Conservation (phyloP, 345 rosid genomes). For the Dipteronia dyeriana region DNA sequence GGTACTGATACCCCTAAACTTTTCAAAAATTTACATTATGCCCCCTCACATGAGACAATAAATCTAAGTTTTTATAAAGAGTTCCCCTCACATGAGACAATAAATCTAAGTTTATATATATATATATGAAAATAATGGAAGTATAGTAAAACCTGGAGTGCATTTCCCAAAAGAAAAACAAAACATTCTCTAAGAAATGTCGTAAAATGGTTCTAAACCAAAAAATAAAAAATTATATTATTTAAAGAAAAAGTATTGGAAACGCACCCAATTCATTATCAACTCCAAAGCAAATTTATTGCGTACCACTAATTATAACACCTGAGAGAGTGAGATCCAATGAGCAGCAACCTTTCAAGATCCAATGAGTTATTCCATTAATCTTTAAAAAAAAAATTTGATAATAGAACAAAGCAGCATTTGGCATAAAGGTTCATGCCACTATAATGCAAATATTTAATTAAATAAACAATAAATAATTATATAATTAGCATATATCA, state of each 20-base stretch:
- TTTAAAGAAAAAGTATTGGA: background rate
- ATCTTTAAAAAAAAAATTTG: no score
- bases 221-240: no score
- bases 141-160: no score
- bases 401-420: background rate
- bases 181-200: background rate
- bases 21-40: no score
- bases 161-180: no score
- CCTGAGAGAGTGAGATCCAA: background rate
- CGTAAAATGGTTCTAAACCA: no score
- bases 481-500: constrained; percentile 8
- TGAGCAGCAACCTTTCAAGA: background rate
- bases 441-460: background rate
- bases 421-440: background rate
- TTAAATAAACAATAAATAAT: background rate
- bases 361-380: constrained; percentile 3
- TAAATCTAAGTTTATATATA: no score
- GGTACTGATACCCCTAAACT: no score
- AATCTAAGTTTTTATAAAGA: no score
- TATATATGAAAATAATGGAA: no score
- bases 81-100: no score
- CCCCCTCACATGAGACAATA: no score
- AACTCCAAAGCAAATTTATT: background rate
- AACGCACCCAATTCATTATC: background rate
- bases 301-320: background rate